phyloP scores from a whole-genome alignment of 345 rosid species.

The Populus alba region DNA sequence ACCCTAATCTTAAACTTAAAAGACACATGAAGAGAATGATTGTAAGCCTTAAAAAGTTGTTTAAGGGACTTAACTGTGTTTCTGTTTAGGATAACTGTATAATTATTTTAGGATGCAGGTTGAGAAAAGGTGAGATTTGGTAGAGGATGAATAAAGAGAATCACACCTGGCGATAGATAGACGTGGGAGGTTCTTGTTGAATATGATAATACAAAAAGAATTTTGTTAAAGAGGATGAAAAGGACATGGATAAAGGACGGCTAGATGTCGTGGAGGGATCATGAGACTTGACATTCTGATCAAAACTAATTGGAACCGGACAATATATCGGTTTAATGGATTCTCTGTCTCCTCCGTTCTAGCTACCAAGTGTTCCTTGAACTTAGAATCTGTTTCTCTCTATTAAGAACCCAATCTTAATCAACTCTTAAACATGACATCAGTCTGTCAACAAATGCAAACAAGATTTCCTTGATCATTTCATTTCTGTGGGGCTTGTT shows the following conservation, averaged over 20 bases:
- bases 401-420: neutral
- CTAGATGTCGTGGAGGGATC: constrained; percentile 13
- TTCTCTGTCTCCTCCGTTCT: constrained; percentile 15
- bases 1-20: constrained; percentile 16
- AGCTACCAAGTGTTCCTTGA: neutral
- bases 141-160: constrained; percentile 1
- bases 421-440: neutral
- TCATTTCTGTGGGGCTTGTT: neutral
- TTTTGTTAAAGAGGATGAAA: neutral
- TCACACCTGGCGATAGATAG: constrained; percentile 22
- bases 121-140: constrained; percentile 14
- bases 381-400: neutral
- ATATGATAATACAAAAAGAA: neutral
- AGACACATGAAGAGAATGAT: constrained; percentile 10
- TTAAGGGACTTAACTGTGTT: neutral
- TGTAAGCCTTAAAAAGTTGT: neutral
- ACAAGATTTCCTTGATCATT: neutral
- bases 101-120: neutral
- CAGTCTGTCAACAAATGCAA: neutral
- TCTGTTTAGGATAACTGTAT: constrained; percentile 12
- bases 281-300: constrained; percentile 10
- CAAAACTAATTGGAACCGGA: constrained; percentile 19
- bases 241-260: constrained; percentile 6
- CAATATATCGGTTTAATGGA: constrained; percentile 12
- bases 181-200: constrained; percentile 22